These are phyloP conservation scores for Pseudognaphalium luteoalbum DNA, from an alignment of 129 eudicot species.

Conservation along the genomic window DNA sequence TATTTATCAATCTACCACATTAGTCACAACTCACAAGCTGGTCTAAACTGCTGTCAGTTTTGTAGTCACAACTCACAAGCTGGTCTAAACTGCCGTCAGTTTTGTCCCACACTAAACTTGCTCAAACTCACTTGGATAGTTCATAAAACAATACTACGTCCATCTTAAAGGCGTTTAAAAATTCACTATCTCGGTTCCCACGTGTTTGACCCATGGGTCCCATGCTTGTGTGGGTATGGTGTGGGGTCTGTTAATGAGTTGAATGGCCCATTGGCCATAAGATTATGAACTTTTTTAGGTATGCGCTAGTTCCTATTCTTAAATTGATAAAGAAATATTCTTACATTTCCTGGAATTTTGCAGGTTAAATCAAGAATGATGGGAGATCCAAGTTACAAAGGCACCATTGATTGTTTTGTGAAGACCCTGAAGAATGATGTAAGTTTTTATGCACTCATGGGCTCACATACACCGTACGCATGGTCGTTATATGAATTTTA, in stretches of 20 bases:
- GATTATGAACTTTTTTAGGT: too few species aligned
- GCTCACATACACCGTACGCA: background rate
- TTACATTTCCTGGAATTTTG: constrained; percentile 6
- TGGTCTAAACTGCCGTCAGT: background rate
- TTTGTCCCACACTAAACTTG: background rate
- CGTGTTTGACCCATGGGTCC: background rate
- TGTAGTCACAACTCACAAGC: background rate
- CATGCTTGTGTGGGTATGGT: background rate
- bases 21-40: background rate
- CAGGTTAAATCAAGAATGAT: constrained; percentile 99
- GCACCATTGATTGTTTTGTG: constrained; percentile 86
- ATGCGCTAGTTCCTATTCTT: background rate
- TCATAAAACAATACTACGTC: too few species aligned
- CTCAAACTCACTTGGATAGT: too few species aligned
- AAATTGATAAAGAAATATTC: constrained; percentile 12
- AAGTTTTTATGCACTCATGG: constrained; percentile 24
- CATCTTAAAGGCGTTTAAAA: background rate
- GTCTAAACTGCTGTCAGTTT: background rate
- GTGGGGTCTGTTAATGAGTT: background rate
- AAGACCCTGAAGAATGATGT: constrained; percentile 94
- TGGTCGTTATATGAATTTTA: background rate
- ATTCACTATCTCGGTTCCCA: background rate
- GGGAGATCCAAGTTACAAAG: constrained; percentile 92
- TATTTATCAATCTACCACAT: background rate
- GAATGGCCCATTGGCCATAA: background rate